Conservation (phyloP, 2,329 filamentous ascomycete genomes). For the Xylaria sp. region DNA sequence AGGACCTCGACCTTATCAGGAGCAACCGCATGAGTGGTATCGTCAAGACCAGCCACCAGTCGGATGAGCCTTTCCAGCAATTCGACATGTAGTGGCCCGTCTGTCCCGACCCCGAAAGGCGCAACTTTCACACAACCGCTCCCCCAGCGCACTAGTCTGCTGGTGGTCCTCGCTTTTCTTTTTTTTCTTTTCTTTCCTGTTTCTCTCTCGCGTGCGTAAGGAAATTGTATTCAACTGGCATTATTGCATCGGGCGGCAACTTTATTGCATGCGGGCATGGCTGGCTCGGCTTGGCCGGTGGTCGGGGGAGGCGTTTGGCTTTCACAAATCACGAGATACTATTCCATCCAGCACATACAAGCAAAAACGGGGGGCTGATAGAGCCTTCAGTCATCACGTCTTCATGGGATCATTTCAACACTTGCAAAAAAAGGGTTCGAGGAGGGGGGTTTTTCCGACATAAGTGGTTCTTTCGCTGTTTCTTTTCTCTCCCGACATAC, state of each 20-base stretch:
- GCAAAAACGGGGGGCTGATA: slow-evolving; percentile 18
- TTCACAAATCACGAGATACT: slow-evolving; percentile 28
- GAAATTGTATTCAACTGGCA: slow-evolving; percentile 32
- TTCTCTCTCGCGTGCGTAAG: slow-evolving; percentile 21
- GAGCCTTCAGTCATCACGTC: slow-evolving; percentile 19
- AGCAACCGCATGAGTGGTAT: slow-evolving; percentile 61
- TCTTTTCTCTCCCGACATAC: slow-evolving; percentile 10
- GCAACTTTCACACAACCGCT: background rate
- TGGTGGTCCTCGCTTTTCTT: background rate
- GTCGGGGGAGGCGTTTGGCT: slow-evolving; percentile 29
- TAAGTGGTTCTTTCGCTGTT: slow-evolving; percentile 5
- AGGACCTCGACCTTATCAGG: slow-evolving; percentile 48
- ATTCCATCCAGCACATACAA: slow-evolving; percentile 28
- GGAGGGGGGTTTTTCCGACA: slow-evolving; percentile 3
- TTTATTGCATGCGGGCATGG: slow-evolving; percentile 32
- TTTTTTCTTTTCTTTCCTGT: slow-evolving; percentile 13
- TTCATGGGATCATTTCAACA: slow-evolving; percentile 16
- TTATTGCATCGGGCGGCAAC: slow-evolving; percentile 36
- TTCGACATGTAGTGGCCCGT: slow-evolving; percentile 52
- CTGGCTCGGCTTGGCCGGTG: slow-evolving; percentile 24
- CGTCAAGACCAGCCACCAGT: slow-evolving; percentile 45
- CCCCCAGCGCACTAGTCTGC: slow-evolving; percentile 11
- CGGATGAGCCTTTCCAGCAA: slow-evolving; percentile 58
- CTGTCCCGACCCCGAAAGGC: slow-evolving; percentile 8
- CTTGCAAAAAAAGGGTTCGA: slow-evolving; percentile 11